Base-by-base conservation (phyloP, 352 stramenopile species). In the Peronospora destructor region DNA sequence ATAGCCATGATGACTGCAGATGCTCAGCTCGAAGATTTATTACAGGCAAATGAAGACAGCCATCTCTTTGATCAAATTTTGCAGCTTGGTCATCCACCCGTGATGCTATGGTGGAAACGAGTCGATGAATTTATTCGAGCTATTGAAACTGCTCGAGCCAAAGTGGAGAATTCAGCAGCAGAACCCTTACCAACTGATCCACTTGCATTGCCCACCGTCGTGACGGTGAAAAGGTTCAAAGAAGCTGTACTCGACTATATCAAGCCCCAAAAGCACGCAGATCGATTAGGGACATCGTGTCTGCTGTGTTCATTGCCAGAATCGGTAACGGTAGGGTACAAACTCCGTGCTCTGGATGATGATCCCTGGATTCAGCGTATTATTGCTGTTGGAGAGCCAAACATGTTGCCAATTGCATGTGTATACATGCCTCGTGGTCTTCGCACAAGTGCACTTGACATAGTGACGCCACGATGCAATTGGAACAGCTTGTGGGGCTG, bases 11-110 rank as follows among this genome's bases (percentile, higher is more conserved):
- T 59, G 52, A 54, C 44, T 33, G 52, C 44, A 29, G 52, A 59
- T 29, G 52, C 43, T 3, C 52, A 59, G 16, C 23, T 76, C 11
- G 16, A 72, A 61, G 53, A 61, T 12, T 14, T 61, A 12, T 35
- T 61, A 14, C 38, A 38, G 19, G 23, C 30, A 6, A 61, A 61
- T 46, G 45, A 33, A 45, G 53, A 61, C 5, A n/a, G 12, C 1
- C 5, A 53, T 21, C 48, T 53, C 5, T 39, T 23, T 17, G 17
- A 44, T 7, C 8, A 62, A 41, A 53, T 53, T 1, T 21, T 57
- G 26, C 13, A 52, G 17, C 54, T 61, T 28, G 54, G 33, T 11
- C 26, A 52, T 11, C 46, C 47, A 10, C 47, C 53, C 19, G 28
- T 61, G 5, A 10, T 57, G 12, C 39, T 61, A 7, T 39, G 19